Conservation (phyloP, 1,284 basidiomycete genomes). For the Microbotryum scabiosae region DNA sequence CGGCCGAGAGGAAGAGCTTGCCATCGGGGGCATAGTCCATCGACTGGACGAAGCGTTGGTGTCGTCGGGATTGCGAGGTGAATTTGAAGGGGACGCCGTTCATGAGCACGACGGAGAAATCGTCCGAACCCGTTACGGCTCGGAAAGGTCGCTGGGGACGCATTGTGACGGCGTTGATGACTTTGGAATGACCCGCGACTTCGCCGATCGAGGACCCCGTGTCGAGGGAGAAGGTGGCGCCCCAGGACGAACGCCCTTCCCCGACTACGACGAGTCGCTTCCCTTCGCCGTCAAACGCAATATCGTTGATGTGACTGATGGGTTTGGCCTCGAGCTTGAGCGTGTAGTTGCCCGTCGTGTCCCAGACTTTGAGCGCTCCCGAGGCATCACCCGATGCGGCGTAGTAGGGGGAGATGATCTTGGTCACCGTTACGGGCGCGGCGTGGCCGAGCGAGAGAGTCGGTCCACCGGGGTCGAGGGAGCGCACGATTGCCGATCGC, state of each 20-base stretch:
- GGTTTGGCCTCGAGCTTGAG: conserved; percentile 76
- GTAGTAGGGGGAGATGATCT: conserved; percentile 17
- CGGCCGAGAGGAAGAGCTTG: conserved; percentile 77
- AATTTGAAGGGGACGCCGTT: conserved; percentile 80
- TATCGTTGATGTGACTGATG: conserved; percentile 75
- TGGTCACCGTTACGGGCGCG: conserved; percentile 14
- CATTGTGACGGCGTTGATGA: conserved; percentile 86
- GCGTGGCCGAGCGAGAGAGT: conserved; percentile 10
- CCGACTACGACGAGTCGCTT: conserved; percentile 96
- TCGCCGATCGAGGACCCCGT: conserved; percentile 84
- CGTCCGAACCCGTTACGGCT: conserved; percentile 66
- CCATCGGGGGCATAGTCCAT: conserved; percentile 57
- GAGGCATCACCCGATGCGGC: conserved; percentile 69
- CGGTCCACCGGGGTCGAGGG: conserved; percentile 2
- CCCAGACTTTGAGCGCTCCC: conserved; percentile 69
- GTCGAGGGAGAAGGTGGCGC: conserved; percentile 65
- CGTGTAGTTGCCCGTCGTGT: conserved; percentile 79
- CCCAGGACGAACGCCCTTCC: conserved; percentile 68
- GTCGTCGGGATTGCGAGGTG: conserved; percentile 67
- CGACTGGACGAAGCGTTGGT: conserved; percentile 91
- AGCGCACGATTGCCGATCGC: conserved; percentile 18
- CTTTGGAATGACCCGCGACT: conserved; percentile 86
- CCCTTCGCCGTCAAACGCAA: conserved; percentile 93
- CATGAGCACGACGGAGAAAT: conserved; percentile 67
- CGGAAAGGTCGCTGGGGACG: conserved; percentile 82